Evolutionary conservation across 495 filamentous ascomycete species (phyloP), one percentile per base, ranked within the genome.

Genomic region (Aspergillus olivimuriae): DNA sequence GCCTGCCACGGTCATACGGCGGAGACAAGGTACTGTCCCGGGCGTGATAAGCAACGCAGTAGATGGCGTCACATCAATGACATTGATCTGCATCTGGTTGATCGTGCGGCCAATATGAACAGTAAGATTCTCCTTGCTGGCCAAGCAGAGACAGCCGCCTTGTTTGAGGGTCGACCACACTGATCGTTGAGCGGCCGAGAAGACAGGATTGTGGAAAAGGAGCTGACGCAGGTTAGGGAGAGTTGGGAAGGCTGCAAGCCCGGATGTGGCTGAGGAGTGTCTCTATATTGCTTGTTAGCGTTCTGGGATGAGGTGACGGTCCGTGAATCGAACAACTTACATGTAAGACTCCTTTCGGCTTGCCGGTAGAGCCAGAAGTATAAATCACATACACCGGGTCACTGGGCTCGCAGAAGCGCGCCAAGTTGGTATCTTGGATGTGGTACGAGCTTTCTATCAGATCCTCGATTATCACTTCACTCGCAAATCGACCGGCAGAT

Each of bases 141-240:
- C 44, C 9, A 47, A 23, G 21, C 22, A 23, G 15, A 47, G 36
- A 16, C 18, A 28, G 6, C 43, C 52, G 19, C 52, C 52, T 7
- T 44, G 23, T 12, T 24, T 19, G 12, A 55, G 23, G 16, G 52
- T 51, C 1, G 49, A 26, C 16, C 39, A 30, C 20, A 55, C 43
- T 3, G 52, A 33, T 8, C 48, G 23, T 22, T 55, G 52, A 8
- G 49, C 48, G 5, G 52, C 52, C 18, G 52, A 55, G 34, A 48
- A 52, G 11, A 30, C 43, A 8, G 48, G 52, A 28, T 55, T 55
- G 31, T 51, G 48, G 33, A 55, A 57, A 9, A 57, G 51, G 19
- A 57, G 36, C 54, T 43, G 43, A n/a, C 42, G 46, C 10, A 16
- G 18, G 7, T 43, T n/a, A n/a, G n/a, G n/a, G n/a, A n/a, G n/a